Percentiles rank a stretch among this genome's conserved stretches.
phyloP scores from a whole-genome alignment of 2,329 filamentous ascomycete species.

The Hypocrella siamensis region DNA sequence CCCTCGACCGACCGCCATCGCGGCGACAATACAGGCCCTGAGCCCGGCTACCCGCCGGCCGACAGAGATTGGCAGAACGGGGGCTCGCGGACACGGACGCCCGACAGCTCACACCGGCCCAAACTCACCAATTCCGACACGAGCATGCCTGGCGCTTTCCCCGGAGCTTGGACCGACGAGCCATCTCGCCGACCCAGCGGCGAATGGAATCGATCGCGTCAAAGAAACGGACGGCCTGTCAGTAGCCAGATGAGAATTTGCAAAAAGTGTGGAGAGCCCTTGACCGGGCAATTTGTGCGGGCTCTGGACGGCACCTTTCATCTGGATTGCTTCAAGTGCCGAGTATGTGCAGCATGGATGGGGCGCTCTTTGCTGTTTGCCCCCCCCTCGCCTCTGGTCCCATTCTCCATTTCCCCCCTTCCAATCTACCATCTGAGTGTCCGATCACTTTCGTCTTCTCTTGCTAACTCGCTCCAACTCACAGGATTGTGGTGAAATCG shows the following conservation, averaged over 20 bases:
- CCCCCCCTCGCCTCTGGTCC: constrained; percentile 1
- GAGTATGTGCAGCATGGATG: constrained; percentile 42
- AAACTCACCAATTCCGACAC: constrained; percentile 19
- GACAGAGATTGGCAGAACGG: constrained; percentile 22
- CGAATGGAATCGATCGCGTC: constrained; percentile 42
- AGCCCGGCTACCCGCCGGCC: constrained; percentile 13
- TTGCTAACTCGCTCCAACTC: constrained; percentile 4
- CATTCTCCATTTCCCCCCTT: not conserved
- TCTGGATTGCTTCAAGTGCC: constrained; percentile 93
- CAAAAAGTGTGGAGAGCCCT: constrained; percentile 74
- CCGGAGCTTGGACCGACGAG: constrained; percentile 22
- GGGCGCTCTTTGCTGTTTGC: not conserved
- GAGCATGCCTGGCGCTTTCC: constrained; percentile 14
- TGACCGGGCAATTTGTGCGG: constrained; percentile 92
- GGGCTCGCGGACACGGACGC: constrained; percentile 14
- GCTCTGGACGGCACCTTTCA: constrained; percentile 90
- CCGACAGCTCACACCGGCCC: constrained; percentile 18
- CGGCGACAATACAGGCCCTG: constrained; percentile 13
- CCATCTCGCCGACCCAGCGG: constrained; percentile 28
- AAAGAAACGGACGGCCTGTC: constrained; percentile 34
- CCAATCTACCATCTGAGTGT: not conserved
- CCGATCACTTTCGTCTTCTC: not conserved
- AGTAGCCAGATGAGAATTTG: constrained; percentile 51
- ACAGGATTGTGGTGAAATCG: constrained; percentile 91
- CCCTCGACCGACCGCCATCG: constrained; percentile 21